These are phyloP conservation scores for Exserohilum turcica DNA, from an alignment of 2,329 filamentous ascomycete genomes.

Conservation along the genomic window DNA sequence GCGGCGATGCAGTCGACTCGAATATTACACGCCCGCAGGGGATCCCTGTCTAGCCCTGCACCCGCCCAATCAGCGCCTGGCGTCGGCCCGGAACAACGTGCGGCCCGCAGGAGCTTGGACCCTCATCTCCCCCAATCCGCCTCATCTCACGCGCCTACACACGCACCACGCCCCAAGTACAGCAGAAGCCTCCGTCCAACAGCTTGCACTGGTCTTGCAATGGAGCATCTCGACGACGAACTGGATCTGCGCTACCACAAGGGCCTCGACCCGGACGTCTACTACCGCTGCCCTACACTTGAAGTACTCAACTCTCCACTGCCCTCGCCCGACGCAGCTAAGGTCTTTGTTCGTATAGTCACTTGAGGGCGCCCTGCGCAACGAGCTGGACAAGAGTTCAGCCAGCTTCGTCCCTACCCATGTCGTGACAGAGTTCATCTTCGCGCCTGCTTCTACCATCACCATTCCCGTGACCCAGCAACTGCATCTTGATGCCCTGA, in stretches of 20 bases:
- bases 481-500: conserved; percentile 29
- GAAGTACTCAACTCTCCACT: conserved; percentile 26
- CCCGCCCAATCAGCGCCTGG: conserved; percentile 2
- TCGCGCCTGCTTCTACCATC: conserved; percentile 36
- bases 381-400: conserved; percentile 36
- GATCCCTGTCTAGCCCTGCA: neutral
- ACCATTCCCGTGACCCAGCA: conserved; percentile 39
- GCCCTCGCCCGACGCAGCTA: conserved; percentile 14
- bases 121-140: neutral
- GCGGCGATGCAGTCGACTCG: conserved; percentile 1
- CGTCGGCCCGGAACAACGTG: neutral
- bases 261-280: conserved; percentile 37
- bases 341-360: conserved; percentile 26
- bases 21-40: conserved; percentile 9
- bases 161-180: conserved; percentile 6
- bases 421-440: conserved; percentile 43
- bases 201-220: conserved; percentile 14
- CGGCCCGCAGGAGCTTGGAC: conserved; percentile 1
- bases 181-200: conserved; percentile 1
- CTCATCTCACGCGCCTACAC: conserved; percentile 2
- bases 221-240: conserved; percentile 42
- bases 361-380: conserved; percentile 36
- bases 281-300: conserved; percentile 38
- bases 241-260: conserved; percentile 40
- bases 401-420: conserved; percentile 37